Base-by-base conservation (phyloP, 2,329 filamentous ascomycete genomes). In the Knufia petricola region DNA sequence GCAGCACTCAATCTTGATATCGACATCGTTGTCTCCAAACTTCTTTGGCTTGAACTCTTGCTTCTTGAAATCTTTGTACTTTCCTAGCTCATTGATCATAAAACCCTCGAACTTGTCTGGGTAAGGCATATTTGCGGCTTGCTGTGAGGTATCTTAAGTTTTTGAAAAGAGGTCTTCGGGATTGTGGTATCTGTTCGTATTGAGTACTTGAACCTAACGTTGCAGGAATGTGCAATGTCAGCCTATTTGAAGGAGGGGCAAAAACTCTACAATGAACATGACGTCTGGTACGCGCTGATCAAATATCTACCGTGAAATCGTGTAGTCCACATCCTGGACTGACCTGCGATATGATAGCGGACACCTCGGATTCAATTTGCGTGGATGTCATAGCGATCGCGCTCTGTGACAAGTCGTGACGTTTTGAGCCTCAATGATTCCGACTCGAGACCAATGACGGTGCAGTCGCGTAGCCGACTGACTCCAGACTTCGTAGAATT, bases 1-100 rank as follows among this genome's bases (percentile, higher is more conserved):
- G 61, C 85, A 90, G 63, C 78, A 82, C 57, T 88, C 81, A 60
- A 95, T 83, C 72, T 89, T 84, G 68, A 95, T 79, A 64, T 94
- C 87, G 59, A 95, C 79, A 63, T 95, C 87, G 66, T 86, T 77
- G 64, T 89, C 85, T 56, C 83, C 86, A 64, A 94, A 94, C 15
- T 85, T 84, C 72, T 94, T 92, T 50, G 89, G 81, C 58, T 81
- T 77, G 72, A 87, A 87, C 72, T 89, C 31, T 62, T 75, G 66
- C 64, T 76, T 77, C 59, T 74, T 70, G 64, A 81, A 81, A 17
- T 71, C 65, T 53, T 68, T 74, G 69, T 74, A 79, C 62, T 83
- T 80, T 69, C 86, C 84, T 60, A 82, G 71, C 61, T 82, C 80
- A 51, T 81, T 71, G 55, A 76, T 66, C 62, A 69, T 68, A 60